A percentile compares a stretch with the other conserved stretches of the same genome.
Conservation (phyloP, 495 filamentous ascomycete genomes). For the Aspergillus biplanus region DNA sequence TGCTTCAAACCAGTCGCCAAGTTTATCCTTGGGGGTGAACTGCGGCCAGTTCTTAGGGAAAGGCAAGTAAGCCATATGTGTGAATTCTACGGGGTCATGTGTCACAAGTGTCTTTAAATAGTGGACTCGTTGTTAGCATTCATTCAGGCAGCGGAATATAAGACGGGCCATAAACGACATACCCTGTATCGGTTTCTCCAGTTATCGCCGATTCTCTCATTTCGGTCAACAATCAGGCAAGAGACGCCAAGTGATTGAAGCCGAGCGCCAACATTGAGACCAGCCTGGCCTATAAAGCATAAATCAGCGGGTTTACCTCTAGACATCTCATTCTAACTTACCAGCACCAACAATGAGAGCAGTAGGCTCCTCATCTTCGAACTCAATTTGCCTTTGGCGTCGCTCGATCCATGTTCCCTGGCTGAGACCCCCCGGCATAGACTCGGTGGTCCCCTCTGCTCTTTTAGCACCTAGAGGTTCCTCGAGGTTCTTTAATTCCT, state of each 20-base stretch:
- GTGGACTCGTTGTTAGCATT: background rate
- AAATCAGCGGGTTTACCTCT: background rate
- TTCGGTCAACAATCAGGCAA: conserved; percentile 66
- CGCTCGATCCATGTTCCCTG: conserved; percentile 72
- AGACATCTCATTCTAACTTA: conserved; percentile 24
- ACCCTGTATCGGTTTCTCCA: conserved; percentile 69
- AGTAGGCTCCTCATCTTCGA: conserved; percentile 59
- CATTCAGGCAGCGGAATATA: background rate
- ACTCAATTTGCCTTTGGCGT: conserved; percentile 58
- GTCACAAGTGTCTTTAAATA: conserved; percentile 52
- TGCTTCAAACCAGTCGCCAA: conserved; percentile 75
- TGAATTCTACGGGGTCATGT: conserved; percentile 75
- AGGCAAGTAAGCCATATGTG: conserved; percentile 73
- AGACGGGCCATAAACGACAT: conserved; percentile 1
- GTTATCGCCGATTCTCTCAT: conserved; percentile 71
- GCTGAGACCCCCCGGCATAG: conserved; percentile 57
- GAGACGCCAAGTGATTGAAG: conserved; percentile 70
- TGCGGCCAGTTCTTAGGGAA: conserved; percentile 71
- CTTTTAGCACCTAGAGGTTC: conserved; percentile 55
- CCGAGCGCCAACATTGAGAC: conserved; percentile 66
- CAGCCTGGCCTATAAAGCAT: conserved; percentile 43
- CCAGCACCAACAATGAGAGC: conserved; percentile 69
- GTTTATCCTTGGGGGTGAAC: conserved; percentile 79
- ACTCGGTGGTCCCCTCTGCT: conserved; percentile 57
- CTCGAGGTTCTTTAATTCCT: conserved; percentile 53